Evolutionary conservation across 352 stramenopile species (phyloP).

Genomic region (Peronospora destructor): DNA sequence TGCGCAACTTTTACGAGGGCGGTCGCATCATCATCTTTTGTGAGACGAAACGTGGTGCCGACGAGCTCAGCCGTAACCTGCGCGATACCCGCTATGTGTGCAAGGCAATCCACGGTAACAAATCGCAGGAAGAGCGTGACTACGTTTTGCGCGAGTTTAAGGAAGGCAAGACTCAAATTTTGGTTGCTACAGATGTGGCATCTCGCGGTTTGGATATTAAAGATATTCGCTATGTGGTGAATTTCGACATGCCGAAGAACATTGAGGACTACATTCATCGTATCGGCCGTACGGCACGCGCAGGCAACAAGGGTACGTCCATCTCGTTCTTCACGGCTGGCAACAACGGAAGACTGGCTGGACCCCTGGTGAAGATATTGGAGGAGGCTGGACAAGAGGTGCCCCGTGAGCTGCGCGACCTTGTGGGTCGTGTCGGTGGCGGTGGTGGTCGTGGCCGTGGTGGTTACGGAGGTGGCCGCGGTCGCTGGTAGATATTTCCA

Average conservation of each 20-base stretch:
- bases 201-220: conserved; percentile 98
- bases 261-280: conserved; percentile 98
- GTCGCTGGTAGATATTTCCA: conserved; percentile 64
- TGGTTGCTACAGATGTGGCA: conserved; percentile 99
- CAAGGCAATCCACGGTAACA: conserved; percentile 98
- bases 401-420: conserved; percentile 70
- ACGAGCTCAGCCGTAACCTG: conserved; percentile 93
- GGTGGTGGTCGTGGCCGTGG: conserved; percentile 56
- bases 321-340: conserved; percentile 91
- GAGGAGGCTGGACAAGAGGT: conserved; percentile 85
- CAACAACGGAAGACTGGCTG: conserved; percentile 79
- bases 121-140: conserved; percentile 96
- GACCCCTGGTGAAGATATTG: conserved; percentile 86
- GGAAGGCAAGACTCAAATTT: conserved; percentile 88
- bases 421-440: conserved; percentile 59
- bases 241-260: conserved; percentile 99
- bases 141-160: conserved; percentile 97
- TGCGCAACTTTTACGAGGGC: conserved; percentile 85
- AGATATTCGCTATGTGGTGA: conserved; percentile 98
- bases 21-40: conserved; percentile 98
- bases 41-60: conserved; percentile 97
- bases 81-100: conserved; percentile 91
- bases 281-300: conserved; percentile 97
- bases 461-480: conserved; percentile 34
- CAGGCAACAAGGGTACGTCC: conserved; percentile 90